Conservation (phyloP, 495 filamentous ascomycete species). For the Penicillium antarcticum region DNA sequence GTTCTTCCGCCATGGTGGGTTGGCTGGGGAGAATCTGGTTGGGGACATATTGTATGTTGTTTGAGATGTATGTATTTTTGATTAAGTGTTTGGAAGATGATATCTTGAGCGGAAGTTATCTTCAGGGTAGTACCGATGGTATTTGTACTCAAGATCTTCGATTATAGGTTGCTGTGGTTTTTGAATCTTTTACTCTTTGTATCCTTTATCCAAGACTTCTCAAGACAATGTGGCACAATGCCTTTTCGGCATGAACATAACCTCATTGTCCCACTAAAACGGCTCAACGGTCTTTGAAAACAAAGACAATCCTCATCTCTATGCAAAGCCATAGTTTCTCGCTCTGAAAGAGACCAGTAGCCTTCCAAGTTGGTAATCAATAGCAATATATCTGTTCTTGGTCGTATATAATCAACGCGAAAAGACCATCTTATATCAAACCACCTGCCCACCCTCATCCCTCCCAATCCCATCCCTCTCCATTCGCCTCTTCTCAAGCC, state of each 20-base stretch:
- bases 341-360: too few relatives aligned
- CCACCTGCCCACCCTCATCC: constrained; percentile 1
- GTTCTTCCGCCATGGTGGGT: neutral
- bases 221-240: neutral
- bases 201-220: neutral
- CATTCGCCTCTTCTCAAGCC: constrained; percentile 51
- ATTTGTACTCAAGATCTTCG: neutral
- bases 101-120: neutral
- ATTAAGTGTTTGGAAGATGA: neutral
- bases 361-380: too few relatives aligned
- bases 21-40: too few relatives aligned
- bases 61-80: too few relatives aligned
- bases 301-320: too few relatives aligned
- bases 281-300: too few relatives aligned
- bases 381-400: too few relatives aligned
- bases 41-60: too few relatives aligned
- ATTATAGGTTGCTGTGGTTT: neutral
- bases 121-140: neutral
- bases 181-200: neutral
- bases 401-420: too few relatives aligned
- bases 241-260: neutral
- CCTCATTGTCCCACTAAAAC: neutral
- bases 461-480: constrained; percentile 9
- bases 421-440: neutral
- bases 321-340: too few relatives aligned